Percentiles rank a stretch among this genome's conserved stretches.
phyloP scores from a whole-genome alignment of 352 stramenopile genomes.

The Phytophthora hibernalis region DNA sequence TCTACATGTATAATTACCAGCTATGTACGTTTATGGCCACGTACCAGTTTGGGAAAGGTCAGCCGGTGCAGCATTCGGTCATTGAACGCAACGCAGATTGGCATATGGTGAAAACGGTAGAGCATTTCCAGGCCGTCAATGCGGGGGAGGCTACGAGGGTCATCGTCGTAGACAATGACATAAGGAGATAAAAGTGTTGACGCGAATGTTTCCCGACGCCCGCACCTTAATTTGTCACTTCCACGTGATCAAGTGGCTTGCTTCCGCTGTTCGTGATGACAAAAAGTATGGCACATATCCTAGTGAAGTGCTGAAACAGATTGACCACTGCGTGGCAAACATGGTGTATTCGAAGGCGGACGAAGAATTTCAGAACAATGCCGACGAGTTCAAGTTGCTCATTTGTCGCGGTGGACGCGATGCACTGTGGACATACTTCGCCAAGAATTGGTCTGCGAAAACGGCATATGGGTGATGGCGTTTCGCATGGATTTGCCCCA shows the following conservation, averaged over 20 bases:
- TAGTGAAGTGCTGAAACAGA: not conserved
- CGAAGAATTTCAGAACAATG: not conserved
- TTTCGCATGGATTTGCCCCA: not conserved
- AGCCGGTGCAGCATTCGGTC: slow-evolving; percentile 10
- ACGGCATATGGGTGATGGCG: slow-evolving; percentile 6
- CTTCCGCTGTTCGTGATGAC: not conserved
- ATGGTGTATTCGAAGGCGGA: not conserved
- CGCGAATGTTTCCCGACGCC: not conserved
- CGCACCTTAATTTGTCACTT: slow-evolving; percentile 4
- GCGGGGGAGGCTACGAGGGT: slow-evolving; percentile 1
- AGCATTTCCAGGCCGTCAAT: slow-evolving; percentile 9
- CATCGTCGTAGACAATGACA: slow-evolving; percentile 16
- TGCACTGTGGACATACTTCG: slow-evolving; percentile 4
- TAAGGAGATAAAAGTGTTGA: slow-evolving; percentile 16
- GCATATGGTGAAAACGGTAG: slow-evolving; percentile 7
- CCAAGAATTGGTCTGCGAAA: not conserved
- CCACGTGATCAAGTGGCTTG: slow-evolving; percentile 12
- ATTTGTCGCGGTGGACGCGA: not conserved
- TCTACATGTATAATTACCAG: slow-evolving; percentile 15
- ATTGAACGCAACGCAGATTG: slow-evolving; percentile 9
- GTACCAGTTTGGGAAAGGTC: slow-evolving; percentile 10
- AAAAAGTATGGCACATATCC: slow-evolving; percentile 13
- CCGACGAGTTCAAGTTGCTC: not conserved
- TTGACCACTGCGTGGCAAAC: not conserved
- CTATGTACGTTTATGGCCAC: slow-evolving; percentile 9